phyloP scores from a whole-genome alignment of 2,329 filamentous ascomycete species.

The Nectriaceae sp. region DNA sequence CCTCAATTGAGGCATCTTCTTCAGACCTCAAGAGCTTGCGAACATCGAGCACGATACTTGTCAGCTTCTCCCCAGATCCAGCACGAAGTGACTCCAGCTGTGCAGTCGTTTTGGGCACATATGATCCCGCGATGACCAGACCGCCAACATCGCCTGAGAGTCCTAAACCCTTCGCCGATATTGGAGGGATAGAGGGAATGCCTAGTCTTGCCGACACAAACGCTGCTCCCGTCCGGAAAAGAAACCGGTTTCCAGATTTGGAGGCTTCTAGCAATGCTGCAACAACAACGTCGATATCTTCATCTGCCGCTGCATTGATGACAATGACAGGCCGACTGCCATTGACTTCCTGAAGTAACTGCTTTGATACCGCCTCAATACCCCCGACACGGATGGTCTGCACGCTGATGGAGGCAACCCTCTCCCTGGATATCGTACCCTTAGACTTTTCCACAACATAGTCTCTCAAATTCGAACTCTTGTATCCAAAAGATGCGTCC shows the following conservation, averaged over 20 bases:
- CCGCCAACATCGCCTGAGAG: slow-evolving; percentile 45
- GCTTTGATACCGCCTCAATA: slow-evolving; percentile 40
- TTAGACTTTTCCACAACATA: slow-evolving; percentile 57
- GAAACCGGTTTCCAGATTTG: slow-evolving; percentile 33
- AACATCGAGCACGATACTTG: slow-evolving; percentile 50
- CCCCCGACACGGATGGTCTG: slow-evolving; percentile 51
- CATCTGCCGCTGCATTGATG: slow-evolving; percentile 54
- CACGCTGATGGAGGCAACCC: slow-evolving; percentile 46
- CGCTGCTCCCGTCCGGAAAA: slow-evolving; percentile 43
- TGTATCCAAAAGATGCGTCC: slow-evolving; percentile 60
- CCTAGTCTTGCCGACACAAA: slow-evolving; percentile 52
- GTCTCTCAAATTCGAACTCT: slow-evolving; percentile 45
- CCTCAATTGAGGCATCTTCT: slow-evolving; percentile 31
- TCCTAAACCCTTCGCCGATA: slow-evolving; percentile 46
- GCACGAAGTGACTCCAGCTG: slow-evolving; percentile 48
- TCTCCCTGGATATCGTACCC: slow-evolving; percentile 39
- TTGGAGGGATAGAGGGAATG: slow-evolving; percentile 51
- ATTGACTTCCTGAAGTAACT: slow-evolving; percentile 38
- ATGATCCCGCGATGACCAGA: slow-evolving; percentile 57
- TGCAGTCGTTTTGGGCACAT: slow-evolving; percentile 60
- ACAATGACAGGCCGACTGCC: slow-evolving; percentile 41
- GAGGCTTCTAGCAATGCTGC: slow-evolving; percentile 45
- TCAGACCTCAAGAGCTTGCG: slow-evolving; percentile 45
- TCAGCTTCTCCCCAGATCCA: slow-evolving; percentile 41
- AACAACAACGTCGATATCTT: slow-evolving; percentile 58